Conservation (phyloP, 805 yeast species). For the Candida loeiensis region DNA sequence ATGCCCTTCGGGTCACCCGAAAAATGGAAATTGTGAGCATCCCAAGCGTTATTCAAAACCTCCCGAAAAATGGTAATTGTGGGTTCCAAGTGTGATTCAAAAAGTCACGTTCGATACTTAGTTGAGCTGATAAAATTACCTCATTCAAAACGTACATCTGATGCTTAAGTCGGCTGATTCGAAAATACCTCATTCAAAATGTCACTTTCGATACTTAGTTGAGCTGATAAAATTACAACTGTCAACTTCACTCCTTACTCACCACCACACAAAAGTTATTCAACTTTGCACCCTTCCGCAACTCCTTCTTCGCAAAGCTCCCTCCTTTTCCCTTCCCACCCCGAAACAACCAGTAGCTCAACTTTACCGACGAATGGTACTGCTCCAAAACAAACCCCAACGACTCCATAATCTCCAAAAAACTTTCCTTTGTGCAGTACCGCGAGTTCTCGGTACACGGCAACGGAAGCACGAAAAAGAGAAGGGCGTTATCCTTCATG, state of each 20-base stretch:
- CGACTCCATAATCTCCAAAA: slow-evolving; percentile 44
- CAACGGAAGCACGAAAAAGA: slow-evolving; percentile 78
- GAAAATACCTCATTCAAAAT: background rate
- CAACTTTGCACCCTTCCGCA: slow-evolving; percentile 54
- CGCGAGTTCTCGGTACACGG: slow-evolving; percentile 86
- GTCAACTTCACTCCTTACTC: background rate
- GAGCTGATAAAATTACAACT: background rate
- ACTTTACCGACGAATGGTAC: slow-evolving; percentile 61
- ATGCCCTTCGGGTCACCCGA: no score
- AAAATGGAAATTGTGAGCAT: no score
- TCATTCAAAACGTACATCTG: no score
- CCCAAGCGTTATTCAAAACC: no score
- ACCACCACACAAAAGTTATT: slow-evolving; percentile 68
- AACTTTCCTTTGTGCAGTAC: slow-evolving; percentile 51
- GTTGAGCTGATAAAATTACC: background rate
- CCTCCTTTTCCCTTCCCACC: slow-evolving; percentile 28
- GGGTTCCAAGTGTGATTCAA: no score
- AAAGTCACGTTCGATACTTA: background rate
- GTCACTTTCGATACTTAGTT: background rate
- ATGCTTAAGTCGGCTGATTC: no score
- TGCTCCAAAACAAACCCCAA: slow-evolving; percentile 56
- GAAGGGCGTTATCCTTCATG: slow-evolving; percentile 28
- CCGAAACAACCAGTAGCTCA: slow-evolving; percentile 67
- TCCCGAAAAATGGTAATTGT: no score
- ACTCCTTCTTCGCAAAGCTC: slow-evolving; percentile 41